Evolutionary conservation across 2,329 filamentous ascomycete genomes (phyloP), one percentile per base, ranked within the genome.

Genomic region (Xylariaceae sp.): DNA sequence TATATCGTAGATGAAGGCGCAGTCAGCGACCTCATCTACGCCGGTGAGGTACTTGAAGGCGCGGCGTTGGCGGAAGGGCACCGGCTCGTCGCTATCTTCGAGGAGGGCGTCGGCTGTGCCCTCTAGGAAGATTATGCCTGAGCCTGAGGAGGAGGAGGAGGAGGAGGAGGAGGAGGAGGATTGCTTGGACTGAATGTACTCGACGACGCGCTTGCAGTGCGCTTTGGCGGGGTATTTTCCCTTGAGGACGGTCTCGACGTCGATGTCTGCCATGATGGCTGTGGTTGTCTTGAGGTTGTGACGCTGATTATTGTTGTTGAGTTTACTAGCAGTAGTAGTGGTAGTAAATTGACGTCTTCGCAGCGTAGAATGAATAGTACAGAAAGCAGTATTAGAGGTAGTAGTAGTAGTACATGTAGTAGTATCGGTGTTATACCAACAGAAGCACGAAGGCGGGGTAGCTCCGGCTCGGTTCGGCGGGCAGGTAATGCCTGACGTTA

Each of bases 31-130:
- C n/a, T n/a, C n/a, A 51, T 74, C 55, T 62, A 83, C 94, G 57
- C 93, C 93, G 20, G 88, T 92, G 36, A 97, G 75, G 68, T 98
- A 98, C 79, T 87, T 96, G 72, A 98, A 98, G 66, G 83, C 88
- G 44, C 93, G 85, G 52, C 91, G 87, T 69, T 96, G 91, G 54
- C 88, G 79, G 66, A 95, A 96, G 20, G 82, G 88, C 59, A 83
- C 79, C 6, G 84, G 77, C 62, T 87, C 82, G 67, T 97, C 93
- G 62, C 88, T 92, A 66, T 98, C 92, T 69, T 97, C 92, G 37
- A 88, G 79, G 66, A 95, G 74, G 62, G 80, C 83, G 52, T 84
- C 88, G 66, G 85, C 82, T 62, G 91, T 86, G 43, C 84, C 86
- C 72, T 97, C 92, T 37, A 97, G 76, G 64, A 96, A 98, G 46